Evolutionary conservation across 768 basidiomycete genomes (phyloP).

Genomic region (Calocybe indica): DNA sequence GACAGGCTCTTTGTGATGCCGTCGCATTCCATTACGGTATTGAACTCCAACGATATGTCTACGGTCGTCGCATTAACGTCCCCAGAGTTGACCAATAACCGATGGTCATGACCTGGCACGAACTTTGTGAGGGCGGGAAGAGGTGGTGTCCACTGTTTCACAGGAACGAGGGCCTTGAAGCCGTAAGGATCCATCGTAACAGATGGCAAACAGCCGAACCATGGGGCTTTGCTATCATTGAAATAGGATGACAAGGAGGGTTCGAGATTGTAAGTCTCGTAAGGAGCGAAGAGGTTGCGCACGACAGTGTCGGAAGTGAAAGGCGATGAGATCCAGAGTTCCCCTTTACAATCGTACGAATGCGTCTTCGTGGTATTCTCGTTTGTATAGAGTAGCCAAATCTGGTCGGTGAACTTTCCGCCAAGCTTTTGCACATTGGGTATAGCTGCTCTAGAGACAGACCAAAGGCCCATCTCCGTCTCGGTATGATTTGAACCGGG

Average conservation of each 20-base stretch:
- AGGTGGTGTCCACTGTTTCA: slow-evolving; percentile 59
- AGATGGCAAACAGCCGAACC: slow-evolving; percentile 63
- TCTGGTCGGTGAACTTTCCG: slow-evolving; percentile 55
- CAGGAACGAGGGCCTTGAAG: slow-evolving; percentile 79
- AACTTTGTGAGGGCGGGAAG: slow-evolving; percentile 76
- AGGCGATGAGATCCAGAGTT: slow-evolving; percentile 76
- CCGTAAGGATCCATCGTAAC: slow-evolving; percentile 70
- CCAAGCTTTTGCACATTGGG: slow-evolving; percentile 51
- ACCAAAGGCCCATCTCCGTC: slow-evolving; percentile 89
- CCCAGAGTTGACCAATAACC: slow-evolving; percentile 43
- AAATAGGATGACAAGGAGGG: slow-evolving; percentile 63
- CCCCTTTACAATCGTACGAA: slow-evolving; percentile 48
- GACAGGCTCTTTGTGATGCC: slow-evolving; percentile 58
- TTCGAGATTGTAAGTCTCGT: slow-evolving; percentile 67
- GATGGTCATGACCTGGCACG: slow-evolving; percentile 80
- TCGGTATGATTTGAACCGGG: slow-evolving; percentile 79
- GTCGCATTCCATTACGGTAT: slow-evolving; percentile 65
- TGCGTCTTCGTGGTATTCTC: slow-evolving; percentile 71
- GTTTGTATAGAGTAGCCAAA: slow-evolving; percentile 86
- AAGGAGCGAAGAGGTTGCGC: slow-evolving; percentile 77
- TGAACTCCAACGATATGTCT: slow-evolving; percentile 76
- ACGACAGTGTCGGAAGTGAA: slow-evolving; percentile 56
- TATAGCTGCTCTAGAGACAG: slow-evolving; percentile 65
- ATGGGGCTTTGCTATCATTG: slow-evolving; percentile 54
- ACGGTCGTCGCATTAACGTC: slow-evolving; percentile 52